Evolutionary conservation across 441 rosid genomes (phyloP).

Genomic region (Rhodomyrtus psidioides): DNA sequence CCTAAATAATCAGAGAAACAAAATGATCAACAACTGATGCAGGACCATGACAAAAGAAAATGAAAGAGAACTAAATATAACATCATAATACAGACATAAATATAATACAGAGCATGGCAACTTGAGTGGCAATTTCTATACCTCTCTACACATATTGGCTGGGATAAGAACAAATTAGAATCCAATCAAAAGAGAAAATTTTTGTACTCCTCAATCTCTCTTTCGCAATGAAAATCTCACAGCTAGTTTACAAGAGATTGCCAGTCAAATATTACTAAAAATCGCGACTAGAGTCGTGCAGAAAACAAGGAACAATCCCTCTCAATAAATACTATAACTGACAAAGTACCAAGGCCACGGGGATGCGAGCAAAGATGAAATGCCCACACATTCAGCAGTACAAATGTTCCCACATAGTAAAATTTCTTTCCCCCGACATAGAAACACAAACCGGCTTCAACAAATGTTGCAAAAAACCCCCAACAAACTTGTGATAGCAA

Average conservation of each 20-base stretch:
- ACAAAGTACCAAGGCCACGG: background rate
- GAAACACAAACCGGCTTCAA: background rate
- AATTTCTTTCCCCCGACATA: background rate
- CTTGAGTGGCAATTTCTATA: background rate
- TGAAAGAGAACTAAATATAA: background rate
- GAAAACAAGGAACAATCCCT: background rate
- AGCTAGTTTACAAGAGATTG: background rate
- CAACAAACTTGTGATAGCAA: background rate
- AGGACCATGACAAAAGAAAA: background rate
- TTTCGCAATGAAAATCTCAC: background rate
- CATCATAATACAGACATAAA: background rate
- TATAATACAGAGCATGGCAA: background rate
- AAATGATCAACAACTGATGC: background rate
- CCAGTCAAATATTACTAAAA: background rate
- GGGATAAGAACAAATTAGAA: background rate
- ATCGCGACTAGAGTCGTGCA: background rate
- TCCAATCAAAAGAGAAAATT: background rate
- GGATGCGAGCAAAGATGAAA: background rate
- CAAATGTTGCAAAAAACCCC: background rate
- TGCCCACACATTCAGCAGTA: background rate
- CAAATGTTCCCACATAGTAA: background rate
- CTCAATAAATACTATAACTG: background rate
- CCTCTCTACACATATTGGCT: background rate
- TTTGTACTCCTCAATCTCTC: background rate
- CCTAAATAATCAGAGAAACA: slow-evolving; percentile 27